These are phyloP conservation scores for Phylloporus sp. DNA, from an alignment of 768 basidiomycete species.

Conservation along the genomic window DNA sequence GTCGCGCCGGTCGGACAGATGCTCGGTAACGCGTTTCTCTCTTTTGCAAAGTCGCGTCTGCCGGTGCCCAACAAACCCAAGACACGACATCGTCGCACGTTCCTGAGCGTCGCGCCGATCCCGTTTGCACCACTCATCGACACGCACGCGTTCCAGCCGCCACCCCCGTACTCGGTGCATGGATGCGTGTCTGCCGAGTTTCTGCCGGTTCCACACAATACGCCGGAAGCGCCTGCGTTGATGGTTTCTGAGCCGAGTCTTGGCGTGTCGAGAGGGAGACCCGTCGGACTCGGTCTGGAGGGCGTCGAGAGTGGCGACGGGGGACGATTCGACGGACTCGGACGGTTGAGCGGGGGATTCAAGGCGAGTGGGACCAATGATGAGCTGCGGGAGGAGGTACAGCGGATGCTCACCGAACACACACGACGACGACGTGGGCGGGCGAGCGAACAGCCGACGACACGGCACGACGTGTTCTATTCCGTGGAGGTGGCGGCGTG, in stretches of 20 bases:
- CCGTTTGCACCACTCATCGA: constrained; percentile 28
- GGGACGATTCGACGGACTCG: constrained; percentile 25
- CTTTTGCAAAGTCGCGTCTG: constrained; percentile 24
- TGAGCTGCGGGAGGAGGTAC: constrained; percentile 17
- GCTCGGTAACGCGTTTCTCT: constrained; percentile 17
- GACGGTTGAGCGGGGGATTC: constrained; percentile 27
- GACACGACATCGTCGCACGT: constrained; percentile 9
- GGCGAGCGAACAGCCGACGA: constrained; percentile 17
- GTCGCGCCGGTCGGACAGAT: constrained; percentile 7
- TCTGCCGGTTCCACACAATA: constrained; percentile 27
- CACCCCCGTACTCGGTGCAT: constrained; percentile 19
- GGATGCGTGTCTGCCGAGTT: constrained; percentile 6
- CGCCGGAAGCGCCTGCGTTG: constrained; percentile 8
- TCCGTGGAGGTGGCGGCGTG: constrained; percentile 10
- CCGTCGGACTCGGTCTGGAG: constrained; percentile 25
- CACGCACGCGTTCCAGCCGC: constrained; percentile 23
- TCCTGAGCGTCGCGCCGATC: constrained; percentile 15
- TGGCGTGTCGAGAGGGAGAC: neutral
- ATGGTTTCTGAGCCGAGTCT: neutral
- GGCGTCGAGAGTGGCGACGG: constrained; percentile 25
- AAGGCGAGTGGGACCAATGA: constrained; percentile 6
- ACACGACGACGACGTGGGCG: constrained; percentile 17
- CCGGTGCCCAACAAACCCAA: constrained; percentile 17
- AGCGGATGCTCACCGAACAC: constrained; percentile 17
- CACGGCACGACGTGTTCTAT: constrained; percentile 28